Base-by-base conservation (phyloP, 768 basidiomycete genomes). In the Melanogaster broomeanus region DNA sequence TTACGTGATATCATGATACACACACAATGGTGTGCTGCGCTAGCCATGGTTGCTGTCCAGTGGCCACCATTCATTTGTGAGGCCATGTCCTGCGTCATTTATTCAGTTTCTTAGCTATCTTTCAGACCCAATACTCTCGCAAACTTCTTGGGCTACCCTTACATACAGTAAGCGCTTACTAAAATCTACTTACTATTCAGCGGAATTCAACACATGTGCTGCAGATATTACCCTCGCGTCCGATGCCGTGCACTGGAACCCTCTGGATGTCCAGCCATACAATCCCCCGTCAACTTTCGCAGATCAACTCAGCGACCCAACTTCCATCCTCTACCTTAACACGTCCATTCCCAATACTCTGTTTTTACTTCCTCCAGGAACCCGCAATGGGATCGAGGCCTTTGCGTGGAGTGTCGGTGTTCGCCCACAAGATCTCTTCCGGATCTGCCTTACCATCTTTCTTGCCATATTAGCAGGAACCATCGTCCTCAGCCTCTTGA, bases 21-120 rank as follows among this genome's bases (percentile, higher is more conserved):
- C 62, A 90, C 94, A 0, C 94, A 97, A 59, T 98, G 90, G 88
- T 91, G 88, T 66, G 81, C 91, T 35, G 81, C 87, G 28, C 75
- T 99, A 13, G 85, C 84, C 28, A 95, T 97, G 90, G 85, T 98
- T 48, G 92, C 96, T 30, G 93, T 98, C 19, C 80, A 91, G 65
- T 99, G 96, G 96, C 96, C 97, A 0, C 75, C 77, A 15, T 98
- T 95, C 68, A 80, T 88, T 53, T 98, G 94, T 94, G 61, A 58
- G 88, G 79, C 34, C 35, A 40, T 16, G 22, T 38, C 31, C 45
- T 9, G 22, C 28, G 10, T 28, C 13, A 3, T 13, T 13, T 19
- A 31, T 41, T 49, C 53, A 37, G 48, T 60, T 18, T 51, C 55
- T 63, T 45, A 58, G 56, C 19, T 31, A 22, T 54, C 35, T 37